Evolutionary conservation across 306 rosid species (phyloP).

Genomic region (Rosa persica): DNA sequence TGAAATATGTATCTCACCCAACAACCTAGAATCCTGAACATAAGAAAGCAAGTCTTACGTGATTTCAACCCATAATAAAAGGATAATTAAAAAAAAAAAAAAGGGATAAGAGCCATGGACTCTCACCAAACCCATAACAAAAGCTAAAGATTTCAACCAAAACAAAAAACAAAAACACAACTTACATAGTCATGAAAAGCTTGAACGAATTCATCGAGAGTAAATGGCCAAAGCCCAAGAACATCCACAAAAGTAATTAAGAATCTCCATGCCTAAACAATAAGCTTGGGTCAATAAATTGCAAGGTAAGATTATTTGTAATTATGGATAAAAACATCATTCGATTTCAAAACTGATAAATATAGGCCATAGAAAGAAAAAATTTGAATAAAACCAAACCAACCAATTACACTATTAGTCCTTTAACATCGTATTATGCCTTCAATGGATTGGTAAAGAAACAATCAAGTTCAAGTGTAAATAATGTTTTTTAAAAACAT

Average conservation of each 20-base stretch:
- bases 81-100: not conserved
- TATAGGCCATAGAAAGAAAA: not conserved
- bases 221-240: constrained; percentile 80
- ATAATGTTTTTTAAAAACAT: not conserved
- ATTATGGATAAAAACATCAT: not conserved
- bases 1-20: constrained; percentile 74
- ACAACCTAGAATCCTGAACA: constrained; percentile 65
- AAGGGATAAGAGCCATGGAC: not conserved
- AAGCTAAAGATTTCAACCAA: not conserved
- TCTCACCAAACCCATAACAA: constrained; percentile 17
- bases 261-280: constrained; percentile 78
- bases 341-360: not conserved
- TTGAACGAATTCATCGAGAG: constrained; percentile 82
- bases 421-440: not conserved
- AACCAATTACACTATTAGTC: not conserved
- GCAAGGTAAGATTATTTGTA: not conserved
- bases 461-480: not conserved
- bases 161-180: not conserved
- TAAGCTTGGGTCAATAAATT: not conserved
- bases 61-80: constrained; percentile 16
- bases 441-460: not conserved
- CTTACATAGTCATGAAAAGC: constrained; percentile 87
- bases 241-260: constrained; percentile 70
- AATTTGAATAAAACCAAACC: not conserved
- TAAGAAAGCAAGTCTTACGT: constrained; percentile 14